A percentile compares a stretch with the other conserved stretches of the same genome.
phyloP scores from a whole-genome alignment of 202 grass and related monocot genomes.

The Panicum virgatum region DNA sequence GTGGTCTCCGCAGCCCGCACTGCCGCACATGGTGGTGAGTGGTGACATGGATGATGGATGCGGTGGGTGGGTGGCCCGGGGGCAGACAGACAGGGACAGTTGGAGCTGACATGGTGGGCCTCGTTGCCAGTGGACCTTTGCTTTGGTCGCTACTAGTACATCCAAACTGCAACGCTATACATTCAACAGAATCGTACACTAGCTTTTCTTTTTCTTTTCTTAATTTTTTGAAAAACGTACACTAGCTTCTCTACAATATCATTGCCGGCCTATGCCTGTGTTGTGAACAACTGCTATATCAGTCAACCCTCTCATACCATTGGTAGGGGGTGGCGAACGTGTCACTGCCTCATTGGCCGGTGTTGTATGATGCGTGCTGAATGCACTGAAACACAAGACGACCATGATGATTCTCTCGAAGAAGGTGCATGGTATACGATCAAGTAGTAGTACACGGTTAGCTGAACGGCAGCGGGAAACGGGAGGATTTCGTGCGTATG shows the following conservation, averaged over 20 bases:
- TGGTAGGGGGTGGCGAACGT: neutral
- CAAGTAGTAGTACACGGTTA: neutral
- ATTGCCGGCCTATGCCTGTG: neutral
- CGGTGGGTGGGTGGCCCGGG: neutral
- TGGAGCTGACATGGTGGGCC: conserved; percentile 32
- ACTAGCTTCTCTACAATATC: neutral
- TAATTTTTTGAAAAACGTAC: too few species aligned
- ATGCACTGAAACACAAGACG: neutral
- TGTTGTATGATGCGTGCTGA: neutral
- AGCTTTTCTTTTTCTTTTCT: too few species aligned
- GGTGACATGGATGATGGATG: neutral
- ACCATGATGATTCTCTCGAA: neutral
- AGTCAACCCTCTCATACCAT: neutral
- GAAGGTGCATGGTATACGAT: neutral
- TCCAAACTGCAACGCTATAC: neutral
- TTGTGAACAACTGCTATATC: neutral
- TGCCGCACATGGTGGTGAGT: too few species aligned
- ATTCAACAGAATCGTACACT: neutral
- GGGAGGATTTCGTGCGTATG: neutral
- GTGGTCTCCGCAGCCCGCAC: neutral
- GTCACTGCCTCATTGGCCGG: neutral
- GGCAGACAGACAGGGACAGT: conserved; percentile 9
- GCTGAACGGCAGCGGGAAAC: neutral
- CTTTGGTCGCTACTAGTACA: neutral
- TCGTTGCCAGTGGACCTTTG: neutral